A percentile compares a stretch with the other conserved stretches of the same genome.
Evolutionary conservation across 768 basidiomycete species (phyloP).

Genomic region (Vishniacozyma victoriae): DNA sequence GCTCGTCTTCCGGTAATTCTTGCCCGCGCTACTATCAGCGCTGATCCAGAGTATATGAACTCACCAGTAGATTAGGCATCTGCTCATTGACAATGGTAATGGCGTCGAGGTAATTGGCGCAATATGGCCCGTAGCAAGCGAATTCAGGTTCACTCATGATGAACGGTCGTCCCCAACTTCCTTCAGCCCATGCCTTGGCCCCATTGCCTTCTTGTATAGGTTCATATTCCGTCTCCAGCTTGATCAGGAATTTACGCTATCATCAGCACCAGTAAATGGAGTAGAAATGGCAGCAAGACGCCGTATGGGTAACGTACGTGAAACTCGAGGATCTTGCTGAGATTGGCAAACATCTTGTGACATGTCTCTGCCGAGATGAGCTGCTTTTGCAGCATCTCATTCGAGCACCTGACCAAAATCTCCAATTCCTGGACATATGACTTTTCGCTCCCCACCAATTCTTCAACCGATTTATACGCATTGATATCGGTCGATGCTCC

Average conservation of each 20-base stretch:
- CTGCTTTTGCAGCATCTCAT: conserved; percentile 70
- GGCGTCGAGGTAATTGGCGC: conserved; percentile 86
- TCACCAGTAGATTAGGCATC: conserved; percentile 76
- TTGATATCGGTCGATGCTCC: conserved; percentile 28
- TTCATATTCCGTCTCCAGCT: conserved; percentile 46
- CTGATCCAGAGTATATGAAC: conserved; percentile 41
- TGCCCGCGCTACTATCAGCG: conserved; percentile 22
- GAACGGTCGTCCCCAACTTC: conserved; percentile 46
- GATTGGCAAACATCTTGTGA: conserved; percentile 87
- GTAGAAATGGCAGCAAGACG: neutral
- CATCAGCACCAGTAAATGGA: neutral
- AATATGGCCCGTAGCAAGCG: conserved; percentile 92
- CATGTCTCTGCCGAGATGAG: conserved; percentile 91
- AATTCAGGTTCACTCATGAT: conserved; percentile 83
- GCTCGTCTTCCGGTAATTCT: conserved; percentile 17
- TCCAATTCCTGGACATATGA: conserved; percentile 96
- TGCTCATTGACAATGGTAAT: conserved; percentile 77
- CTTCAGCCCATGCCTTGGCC: conserved; percentile 41
- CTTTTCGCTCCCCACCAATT: conserved; percentile 89
- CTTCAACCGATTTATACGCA: conserved; percentile 53
- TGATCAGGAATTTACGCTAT: conserved; percentile 46
- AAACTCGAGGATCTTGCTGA: conserved; percentile 92
- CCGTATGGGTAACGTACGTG: conserved; percentile 51
- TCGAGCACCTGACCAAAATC: conserved; percentile 92
- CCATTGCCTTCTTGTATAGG: conserved; percentile 40